Evolutionary conservation across 345 rosid species (phyloP).

Genomic region (Linum usitatissimum): DNA sequence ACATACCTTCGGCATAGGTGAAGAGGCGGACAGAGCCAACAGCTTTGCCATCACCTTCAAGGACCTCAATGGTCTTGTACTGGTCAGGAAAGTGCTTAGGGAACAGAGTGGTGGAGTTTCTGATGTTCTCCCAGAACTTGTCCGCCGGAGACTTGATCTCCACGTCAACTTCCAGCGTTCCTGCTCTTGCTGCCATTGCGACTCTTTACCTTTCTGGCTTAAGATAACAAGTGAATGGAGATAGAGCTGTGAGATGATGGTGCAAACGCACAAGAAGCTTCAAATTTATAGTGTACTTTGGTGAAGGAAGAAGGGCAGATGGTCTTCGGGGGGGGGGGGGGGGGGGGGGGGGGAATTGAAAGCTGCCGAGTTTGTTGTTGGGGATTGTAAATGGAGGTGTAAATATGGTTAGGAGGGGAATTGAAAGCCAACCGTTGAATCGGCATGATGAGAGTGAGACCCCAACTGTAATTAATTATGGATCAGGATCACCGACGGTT

Average conservation of each 20-base stretch:
- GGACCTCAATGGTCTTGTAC: conserved; percentile 69
- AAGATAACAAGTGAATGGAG: not conserved
- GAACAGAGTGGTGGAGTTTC: conserved; percentile 52
- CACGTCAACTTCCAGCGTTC: conserved; percentile 58
- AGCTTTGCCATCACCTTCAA: conserved; percentile 74
- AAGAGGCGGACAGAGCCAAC: conserved; percentile 67
- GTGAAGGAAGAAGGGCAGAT: too few species aligned
- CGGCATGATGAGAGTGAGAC: not conserved
- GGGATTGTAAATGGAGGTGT: too few species aligned
- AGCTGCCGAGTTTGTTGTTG: too few species aligned
- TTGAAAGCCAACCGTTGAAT: not conserved
- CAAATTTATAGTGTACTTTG: too few species aligned
- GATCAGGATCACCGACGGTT: too few species aligned
- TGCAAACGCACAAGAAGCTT: too few species aligned
- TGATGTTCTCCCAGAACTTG: conserved; percentile 51
- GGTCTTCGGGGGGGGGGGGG: too few species aligned
- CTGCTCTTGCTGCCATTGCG: conserved; percentile 45
- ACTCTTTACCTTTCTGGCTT: not conserved
- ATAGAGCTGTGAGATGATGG: not conserved
- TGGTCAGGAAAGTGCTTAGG: conserved; percentile 63
- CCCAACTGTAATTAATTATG: too few species aligned
- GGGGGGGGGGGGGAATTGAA: too few species aligned
- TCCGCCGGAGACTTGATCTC: conserved; percentile 61
- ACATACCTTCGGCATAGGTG: conserved; percentile 53
- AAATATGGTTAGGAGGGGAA: too few species aligned